Evolutionary conservation across 2,329 filamentous ascomycete genomes (phyloP), one percentile per base, ranked within the genome.

Genomic region (Cytospora leucostoma): DNA sequence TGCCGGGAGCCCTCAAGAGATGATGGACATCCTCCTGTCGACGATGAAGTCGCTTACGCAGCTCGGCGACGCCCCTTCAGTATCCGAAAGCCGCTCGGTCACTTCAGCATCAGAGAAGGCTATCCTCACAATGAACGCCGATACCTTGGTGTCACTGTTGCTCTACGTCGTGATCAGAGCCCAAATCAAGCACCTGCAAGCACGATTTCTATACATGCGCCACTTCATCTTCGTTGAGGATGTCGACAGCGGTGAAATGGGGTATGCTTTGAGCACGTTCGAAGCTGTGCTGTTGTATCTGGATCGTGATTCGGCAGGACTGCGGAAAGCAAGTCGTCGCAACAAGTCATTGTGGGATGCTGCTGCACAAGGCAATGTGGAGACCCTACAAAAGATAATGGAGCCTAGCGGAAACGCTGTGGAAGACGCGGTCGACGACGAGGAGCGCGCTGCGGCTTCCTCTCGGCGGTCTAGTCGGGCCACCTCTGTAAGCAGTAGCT

Each of bases 161-260:
- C 82, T 99, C 21, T 88, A 96, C 66, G 93, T 99, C 17, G 91
- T 99, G 12, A 98, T 99, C 65, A 86, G 94, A 67, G 92, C 94
- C 12, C 91, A 95, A 65, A 88, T 96, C 33, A 88, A 91, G 64
- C 89, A 97, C 75, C 80, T 99, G 10, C 92, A 97, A 70, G 93
- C 95, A 3, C 86, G 94, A 21, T 79, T 99, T 54, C 82, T 90
- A n/a, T 99, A 98, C 74, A 97, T 98, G 83, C 90, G 94, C 51
- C 92, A 96, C 71, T 99, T 97, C 72, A 95, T 97, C 68, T 99
- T 97, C 75, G 93, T 97, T 57, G 95, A 98, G 70, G 95, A 99
- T 76, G 93, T 99, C 10, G 95, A 99, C 68, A 96, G 88, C 66
- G 95, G 95, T 56, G 95, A 99, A 77, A 89, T 96, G 81, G 95